Evolutionary conservation across 2,329 filamentous ascomycete species (phyloP), one percentile per base, ranked within the genome.

Genomic region (Chalaropsis ovoidea): DNA sequence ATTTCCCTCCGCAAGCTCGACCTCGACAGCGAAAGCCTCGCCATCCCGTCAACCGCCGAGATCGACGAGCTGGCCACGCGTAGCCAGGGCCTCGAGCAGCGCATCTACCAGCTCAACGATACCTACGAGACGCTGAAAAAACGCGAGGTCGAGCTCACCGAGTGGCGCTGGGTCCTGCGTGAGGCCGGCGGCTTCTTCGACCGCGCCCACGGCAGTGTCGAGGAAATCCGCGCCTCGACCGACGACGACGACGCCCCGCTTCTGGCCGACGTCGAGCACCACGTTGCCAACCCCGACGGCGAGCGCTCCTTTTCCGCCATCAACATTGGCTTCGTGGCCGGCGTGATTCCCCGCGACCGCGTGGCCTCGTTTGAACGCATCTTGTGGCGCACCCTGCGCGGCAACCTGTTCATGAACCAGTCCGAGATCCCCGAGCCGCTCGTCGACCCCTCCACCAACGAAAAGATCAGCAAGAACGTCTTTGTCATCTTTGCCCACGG

Each of bases 341-440:
- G 94, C 76, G 94, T 97, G 71, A 97, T 99, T 71, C 85, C 89
- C 45, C 86, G 94, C 65, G 93, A 97, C 73, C 86, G 93, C 62
- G 93, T 99, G 68, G 92, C 87, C 15, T 89, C 93, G 31, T 99
- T 99, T 74, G 95, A 99, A 79, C 88, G 94, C 67, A 99, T 99
- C 71, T 81, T 99, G 63, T 99, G 94, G 94, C 86, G 94, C 72
- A 96, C 95, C 0, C 84, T 99, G 52, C 90, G 94, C 75, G 94
- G 94, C 72, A 99, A 99, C 76, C 80, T 99, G 69, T 99, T 97
- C 82, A 99, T 99, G 94, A 99, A 99, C 78, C 95, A 99, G 80
- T 93, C 93, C 49, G 94, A 99, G 80, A 99, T 99, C 69, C 87
- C 91, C 7, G 93, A 99, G 75, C 86, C 90, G 45, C 87, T 99